A percentile compares a stretch with the other conserved stretches of the same genome.
Evolutionary conservation across 768 basidiomycete genomes (phyloP).

Genomic region (Hortiboletus flavorubellus): DNA sequence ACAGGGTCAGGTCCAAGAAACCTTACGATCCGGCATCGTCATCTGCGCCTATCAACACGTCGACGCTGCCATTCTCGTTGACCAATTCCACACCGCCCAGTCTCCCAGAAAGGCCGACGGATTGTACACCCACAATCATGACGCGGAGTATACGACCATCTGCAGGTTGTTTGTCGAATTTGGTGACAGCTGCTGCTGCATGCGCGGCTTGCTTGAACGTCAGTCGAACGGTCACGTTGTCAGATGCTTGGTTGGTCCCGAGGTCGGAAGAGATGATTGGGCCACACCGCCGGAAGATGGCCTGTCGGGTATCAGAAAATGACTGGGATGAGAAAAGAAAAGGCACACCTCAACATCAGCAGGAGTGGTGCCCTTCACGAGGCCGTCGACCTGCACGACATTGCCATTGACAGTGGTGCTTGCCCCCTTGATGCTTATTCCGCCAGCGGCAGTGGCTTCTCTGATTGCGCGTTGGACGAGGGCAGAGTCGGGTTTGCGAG

Average conservation of each 20-base stretch:
- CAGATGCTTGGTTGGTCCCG: constrained; percentile 13
- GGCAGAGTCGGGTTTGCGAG: constrained; percentile 52
- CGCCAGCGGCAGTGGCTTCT: constrained; percentile 47
- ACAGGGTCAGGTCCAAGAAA: not conserved
- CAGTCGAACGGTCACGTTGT: constrained; percentile 59
- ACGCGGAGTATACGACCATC: constrained; percentile 76
- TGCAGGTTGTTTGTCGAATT: constrained; percentile 78
- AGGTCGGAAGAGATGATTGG: constrained; percentile 46
- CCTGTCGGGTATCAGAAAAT: constrained; percentile 28
- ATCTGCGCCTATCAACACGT: constrained; percentile 53
- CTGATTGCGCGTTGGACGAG: constrained; percentile 61
- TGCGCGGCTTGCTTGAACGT: constrained; percentile 64
- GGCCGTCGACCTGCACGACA: constrained; percentile 70
- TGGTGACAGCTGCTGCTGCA: constrained; percentile 64
- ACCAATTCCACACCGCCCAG: constrained; percentile 53
- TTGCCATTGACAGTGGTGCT: constrained; percentile 50
- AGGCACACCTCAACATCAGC: constrained; percentile 62
- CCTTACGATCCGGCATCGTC: constrained; percentile 53
- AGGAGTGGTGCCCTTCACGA: constrained; percentile 73
- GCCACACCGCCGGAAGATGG: constrained; percentile 82
- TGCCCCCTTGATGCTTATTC: constrained; percentile 69
- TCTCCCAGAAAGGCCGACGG: constrained; percentile 54
- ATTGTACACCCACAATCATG: constrained; percentile 54
- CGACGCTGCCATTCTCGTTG: constrained; percentile 36
- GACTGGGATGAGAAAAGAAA: not conserved